Evolutionary conservation across 2,329 filamentous ascomycete species (phyloP).

Genomic region (Pyrenochaeta sp.): DNA sequence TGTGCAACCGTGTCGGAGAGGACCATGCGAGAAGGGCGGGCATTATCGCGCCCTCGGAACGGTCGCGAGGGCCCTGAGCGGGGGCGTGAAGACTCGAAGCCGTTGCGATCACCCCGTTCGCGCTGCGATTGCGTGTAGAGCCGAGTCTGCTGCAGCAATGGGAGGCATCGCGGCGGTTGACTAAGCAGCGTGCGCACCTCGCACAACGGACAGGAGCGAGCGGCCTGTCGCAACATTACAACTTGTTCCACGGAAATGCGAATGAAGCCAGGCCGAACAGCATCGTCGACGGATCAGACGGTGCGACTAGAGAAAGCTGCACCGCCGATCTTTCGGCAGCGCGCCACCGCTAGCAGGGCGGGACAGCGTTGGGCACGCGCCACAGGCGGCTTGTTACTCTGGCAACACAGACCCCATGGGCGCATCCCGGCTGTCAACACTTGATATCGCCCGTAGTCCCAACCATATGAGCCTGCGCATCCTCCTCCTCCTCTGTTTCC

Average conservation of each 20-base stretch:
- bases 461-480: slow-evolving; percentile 31
- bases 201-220: slow-evolving; percentile 55
- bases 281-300: neutral
- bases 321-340: neutral
- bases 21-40: slow-evolving; percentile 59
- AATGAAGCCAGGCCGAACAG: too few relatives aligned
- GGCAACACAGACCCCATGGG: slow-evolving; percentile 27
- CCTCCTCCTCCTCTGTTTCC: slow-evolving; percentile 35
- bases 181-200: slow-evolving; percentile 44
- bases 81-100: neutral
- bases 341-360: slow-evolving; percentile 1
- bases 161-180: slow-evolving; percentile 27
- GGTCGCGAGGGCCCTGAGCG: slow-evolving; percentile 8
- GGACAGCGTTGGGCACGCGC: neutral
- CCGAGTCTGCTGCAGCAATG: slow-evolving; percentile 43
- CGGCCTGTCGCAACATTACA: slow-evolving; percentile 39
- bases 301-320: neutral
- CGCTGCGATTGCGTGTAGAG: slow-evolving; percentile 45
- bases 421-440: slow-evolving; percentile 37
- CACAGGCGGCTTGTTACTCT: slow-evolving; percentile 21
- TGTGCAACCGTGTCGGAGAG: slow-evolving; percentile 53
- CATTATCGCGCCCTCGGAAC: slow-evolving; percentile 40
- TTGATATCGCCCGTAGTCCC: slow-evolving; percentile 25
- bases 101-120: slow-evolving; percentile 7
- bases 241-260: too few relatives aligned